These are phyloP conservation scores for Streptanthus diversifolius DNA, from an alignment of 345 rosid genomes.

Conservation along the genomic window DNA sequence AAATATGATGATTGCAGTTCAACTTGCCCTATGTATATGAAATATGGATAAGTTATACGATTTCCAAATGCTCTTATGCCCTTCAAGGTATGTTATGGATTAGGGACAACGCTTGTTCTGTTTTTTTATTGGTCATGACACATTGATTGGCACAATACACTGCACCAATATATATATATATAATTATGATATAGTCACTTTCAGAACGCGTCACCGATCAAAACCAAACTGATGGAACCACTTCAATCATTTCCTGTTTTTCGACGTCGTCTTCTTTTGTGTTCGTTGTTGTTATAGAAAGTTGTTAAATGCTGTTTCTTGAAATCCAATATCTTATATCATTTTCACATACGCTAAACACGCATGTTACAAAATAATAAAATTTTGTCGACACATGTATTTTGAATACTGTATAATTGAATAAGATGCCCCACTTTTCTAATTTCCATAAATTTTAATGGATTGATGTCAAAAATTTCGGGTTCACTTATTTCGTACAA, in stretches of 20 bases:
- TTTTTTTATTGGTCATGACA: neutral
- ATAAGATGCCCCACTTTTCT: neutral
- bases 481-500: neutral
- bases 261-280: neutral
- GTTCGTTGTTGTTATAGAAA: neutral
- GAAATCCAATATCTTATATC: neutral
- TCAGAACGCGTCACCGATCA: neutral
- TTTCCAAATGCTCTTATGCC: neutral
- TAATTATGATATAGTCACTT: neutral
- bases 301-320: neutral
- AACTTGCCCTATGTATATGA: neutral
- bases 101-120: neutral
- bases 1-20: too few species aligned
- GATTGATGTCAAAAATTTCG: neutral
- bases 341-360: neutral
- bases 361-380: neutral
- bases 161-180: neutral
- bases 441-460: neutral
- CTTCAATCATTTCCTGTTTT: neutral
- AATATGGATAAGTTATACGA: neutral
- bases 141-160: neutral
- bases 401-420: neutral
- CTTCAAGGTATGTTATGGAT: neutral
- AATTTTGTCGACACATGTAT: neutral
- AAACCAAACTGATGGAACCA: neutral